Evolutionary conservation across 192 early-diverging fungal species (phyloP).

Genomic region (Piromyces sp.): DNA sequence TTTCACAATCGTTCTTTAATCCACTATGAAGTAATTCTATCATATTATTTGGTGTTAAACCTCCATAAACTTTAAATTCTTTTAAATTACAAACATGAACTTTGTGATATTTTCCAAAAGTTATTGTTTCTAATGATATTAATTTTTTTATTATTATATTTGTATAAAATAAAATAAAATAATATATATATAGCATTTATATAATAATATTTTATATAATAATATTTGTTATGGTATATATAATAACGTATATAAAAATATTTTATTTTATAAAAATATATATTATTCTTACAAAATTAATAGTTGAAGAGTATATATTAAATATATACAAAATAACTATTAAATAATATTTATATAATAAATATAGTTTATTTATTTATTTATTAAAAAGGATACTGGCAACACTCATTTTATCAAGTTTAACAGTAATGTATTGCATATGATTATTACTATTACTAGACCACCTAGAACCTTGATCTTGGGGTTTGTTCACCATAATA

Average conservation of each 20-base stretch:
- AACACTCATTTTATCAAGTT: slow-evolving; percentile 66
- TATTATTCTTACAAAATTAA: too few relatives aligned
- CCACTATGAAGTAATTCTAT: slow-evolving; percentile 57
- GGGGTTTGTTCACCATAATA: slow-evolving; percentile 64
- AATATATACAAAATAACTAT: too few relatives aligned
- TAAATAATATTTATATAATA: too few relatives aligned
- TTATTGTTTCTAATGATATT: slow-evolving; percentile 50
- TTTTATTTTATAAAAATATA: too few relatives aligned
- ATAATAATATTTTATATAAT: too few relatives aligned
- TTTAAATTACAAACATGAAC: slow-evolving; percentile 91
- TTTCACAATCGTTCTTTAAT: slow-evolving; percentile 43
- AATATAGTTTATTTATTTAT: neutral
- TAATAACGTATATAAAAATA: too few relatives aligned
- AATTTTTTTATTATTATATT: slow-evolving; percentile 1
- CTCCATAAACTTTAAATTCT: slow-evolving; percentile 90
- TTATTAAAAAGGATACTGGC: slow-evolving; percentile 45
- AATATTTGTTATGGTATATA: too few relatives aligned
- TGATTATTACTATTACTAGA: slow-evolving; percentile 72
- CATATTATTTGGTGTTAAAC: slow-evolving; percentile 67
- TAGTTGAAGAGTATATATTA: too few relatives aligned
- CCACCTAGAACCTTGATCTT: slow-evolving; percentile 84
- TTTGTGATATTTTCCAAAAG: slow-evolving; percentile 89
- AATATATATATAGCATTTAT: neutral
- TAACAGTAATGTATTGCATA: slow-evolving; percentile 76
- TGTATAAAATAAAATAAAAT: neutral